Percentiles rank a stretch among this genome's conserved stretches.
phyloP scores from a whole-genome alignment of 1,139 yeast genomes.

The Scheffersomyces titani region DNA sequence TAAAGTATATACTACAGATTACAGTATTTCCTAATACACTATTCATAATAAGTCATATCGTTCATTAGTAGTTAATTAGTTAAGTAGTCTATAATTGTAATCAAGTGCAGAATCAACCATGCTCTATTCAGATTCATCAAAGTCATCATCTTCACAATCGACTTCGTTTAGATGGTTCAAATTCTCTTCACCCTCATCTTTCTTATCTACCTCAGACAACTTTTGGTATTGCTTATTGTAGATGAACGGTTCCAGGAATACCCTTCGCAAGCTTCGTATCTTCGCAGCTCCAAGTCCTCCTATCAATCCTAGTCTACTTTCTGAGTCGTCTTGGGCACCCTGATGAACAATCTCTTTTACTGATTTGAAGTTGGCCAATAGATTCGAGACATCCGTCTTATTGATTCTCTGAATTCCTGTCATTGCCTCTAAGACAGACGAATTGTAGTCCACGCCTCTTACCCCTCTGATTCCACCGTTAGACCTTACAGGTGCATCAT shows the following conservation, averaged over 20 bases:
- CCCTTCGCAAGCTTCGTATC: conserved; percentile 41
- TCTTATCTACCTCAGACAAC: neutral
- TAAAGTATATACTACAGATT: neutral
- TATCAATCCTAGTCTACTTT: conserved; percentile 32
- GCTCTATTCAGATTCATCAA: neutral
- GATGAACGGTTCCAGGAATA: conserved; percentile 56
- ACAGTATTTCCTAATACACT: neutral
- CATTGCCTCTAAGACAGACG: conserved; percentile 52
- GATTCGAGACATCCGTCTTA: conserved; percentile 58
- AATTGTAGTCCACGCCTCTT: conserved; percentile 37
- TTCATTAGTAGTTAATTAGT: neutral
- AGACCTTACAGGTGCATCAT: conserved; percentile 19
- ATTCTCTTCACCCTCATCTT: neutral
- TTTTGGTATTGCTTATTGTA: conserved; percentile 34
- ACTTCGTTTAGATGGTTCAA: neutral
- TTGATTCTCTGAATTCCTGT: conserved; percentile 57
- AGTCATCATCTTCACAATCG: neutral
- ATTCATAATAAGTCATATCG: neutral
- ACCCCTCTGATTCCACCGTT: conserved; percentile 13
- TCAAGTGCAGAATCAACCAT: neutral
- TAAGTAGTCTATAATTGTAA: neutral
- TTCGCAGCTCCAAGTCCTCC: conserved; percentile 62
- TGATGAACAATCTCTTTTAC: conserved; percentile 45
- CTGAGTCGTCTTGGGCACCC: conserved; percentile 23
- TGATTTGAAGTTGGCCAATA: conserved; percentile 55